Conservation (phyloP, 2,329 filamentous ascomycete species). For the Xylariales sp. region DNA sequence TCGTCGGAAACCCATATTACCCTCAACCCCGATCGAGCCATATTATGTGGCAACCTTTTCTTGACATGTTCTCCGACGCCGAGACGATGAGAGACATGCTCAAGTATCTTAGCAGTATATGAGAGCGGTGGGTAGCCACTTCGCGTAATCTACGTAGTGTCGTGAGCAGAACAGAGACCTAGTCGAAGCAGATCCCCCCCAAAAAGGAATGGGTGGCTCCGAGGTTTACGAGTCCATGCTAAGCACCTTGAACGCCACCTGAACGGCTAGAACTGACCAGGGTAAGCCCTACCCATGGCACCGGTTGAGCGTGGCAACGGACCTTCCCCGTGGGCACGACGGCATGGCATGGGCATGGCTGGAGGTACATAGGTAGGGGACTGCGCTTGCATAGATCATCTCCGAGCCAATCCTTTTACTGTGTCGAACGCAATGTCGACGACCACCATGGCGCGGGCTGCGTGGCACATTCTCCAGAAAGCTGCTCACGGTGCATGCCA, state of each 20-base stretch:
- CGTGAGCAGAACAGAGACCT: too few relatives aligned
- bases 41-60: too few relatives aligned
- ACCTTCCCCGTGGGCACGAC: conserved; percentile 5
- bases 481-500: background rate
- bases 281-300: conserved; percentile 8
- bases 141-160: too few relatives aligned
- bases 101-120: too few relatives aligned
- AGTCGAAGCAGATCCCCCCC: too few relatives aligned
- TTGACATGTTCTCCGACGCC: too few relatives aligned
- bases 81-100: too few relatives aligned
- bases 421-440: background rate
- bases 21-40: too few relatives aligned
- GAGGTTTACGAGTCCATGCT: background rate
- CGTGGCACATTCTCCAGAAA: background rate
- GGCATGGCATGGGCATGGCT: background rate
- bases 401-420: conserved; percentile 13
- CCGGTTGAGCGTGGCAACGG: conserved; percentile 9
- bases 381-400: conserved; percentile 13
- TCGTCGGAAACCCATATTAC: too few relatives aligned
- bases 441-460: background rate
- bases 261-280: conserved; percentile 6
- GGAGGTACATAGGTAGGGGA: too few relatives aligned
- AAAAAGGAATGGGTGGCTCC: too few relatives aligned
- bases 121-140: too few relatives aligned
- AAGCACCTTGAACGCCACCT: conserved; percentile 7